phyloP scores from a whole-genome alignment of 2,329 filamentous ascomycete genomes.

The Gremmenia infestans region DNA sequence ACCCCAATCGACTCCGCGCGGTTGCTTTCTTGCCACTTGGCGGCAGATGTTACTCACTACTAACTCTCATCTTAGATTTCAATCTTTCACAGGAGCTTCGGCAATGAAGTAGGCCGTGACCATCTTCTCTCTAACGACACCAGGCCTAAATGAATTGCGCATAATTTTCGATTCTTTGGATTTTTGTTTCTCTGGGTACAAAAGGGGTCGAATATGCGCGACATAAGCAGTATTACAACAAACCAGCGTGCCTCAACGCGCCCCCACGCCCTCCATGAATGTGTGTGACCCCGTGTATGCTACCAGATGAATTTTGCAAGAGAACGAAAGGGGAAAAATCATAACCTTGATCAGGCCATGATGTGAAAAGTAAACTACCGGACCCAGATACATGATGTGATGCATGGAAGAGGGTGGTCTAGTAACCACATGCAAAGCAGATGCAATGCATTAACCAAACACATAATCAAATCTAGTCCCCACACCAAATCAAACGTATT shows the following conservation, averaged over 20 bases:
- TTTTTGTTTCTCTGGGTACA: not conserved
- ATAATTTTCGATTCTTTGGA: not conserved
- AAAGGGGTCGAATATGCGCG: not conserved
- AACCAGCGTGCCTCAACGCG: not conserved
- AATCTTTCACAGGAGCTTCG: too few relatives aligned
- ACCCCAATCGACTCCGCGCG: too few relatives aligned
- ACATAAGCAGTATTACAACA: not conserved
- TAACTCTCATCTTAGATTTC: too few relatives aligned
- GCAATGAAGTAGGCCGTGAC: too few relatives aligned
- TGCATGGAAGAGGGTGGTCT: conserved; percentile 7
- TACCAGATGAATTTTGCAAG: conserved; percentile 18
- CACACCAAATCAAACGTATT: conserved; percentile 7
- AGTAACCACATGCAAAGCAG: conserved; percentile 11
- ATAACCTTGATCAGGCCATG: not conserved
- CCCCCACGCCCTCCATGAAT: not conserved
- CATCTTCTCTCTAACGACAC: too few relatives aligned
- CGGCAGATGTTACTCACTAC: too few relatives aligned
- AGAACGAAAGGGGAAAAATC: conserved; percentile 1
- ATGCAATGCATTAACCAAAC: conserved; percentile 15
- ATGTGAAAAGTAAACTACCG: conserved; percentile 3
- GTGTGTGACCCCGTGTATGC: conserved; percentile 22
- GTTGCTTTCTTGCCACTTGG: too few relatives aligned
- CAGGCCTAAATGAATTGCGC: too few relatives aligned
- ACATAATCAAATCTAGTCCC: conserved; percentile 8
- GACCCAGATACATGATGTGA: not conserved